Conservation (phyloP, 495 filamentous ascomycete species). For the Aspergillus steynii region DNA sequence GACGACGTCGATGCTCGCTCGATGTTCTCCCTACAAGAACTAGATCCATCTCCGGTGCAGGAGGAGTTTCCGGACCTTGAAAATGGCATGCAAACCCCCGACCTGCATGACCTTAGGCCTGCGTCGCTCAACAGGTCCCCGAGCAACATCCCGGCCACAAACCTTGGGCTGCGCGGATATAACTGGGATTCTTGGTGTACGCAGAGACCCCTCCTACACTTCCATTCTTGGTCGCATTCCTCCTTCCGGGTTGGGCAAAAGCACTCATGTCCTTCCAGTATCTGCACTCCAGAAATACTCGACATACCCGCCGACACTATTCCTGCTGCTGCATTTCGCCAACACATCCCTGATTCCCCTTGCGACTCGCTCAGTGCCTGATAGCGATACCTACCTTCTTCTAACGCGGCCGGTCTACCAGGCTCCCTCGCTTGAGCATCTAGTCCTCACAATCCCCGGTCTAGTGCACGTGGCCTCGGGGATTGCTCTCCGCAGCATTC, state of each 20-base stretch:
- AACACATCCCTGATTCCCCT: constrained; percentile 80
- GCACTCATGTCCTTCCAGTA: constrained; percentile 48
- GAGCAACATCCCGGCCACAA: constrained; percentile 10
- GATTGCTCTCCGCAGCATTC: constrained; percentile 70
- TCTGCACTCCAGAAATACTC: constrained; percentile 81
- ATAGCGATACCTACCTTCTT: constrained; percentile 58
- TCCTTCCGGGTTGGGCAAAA: constrained; percentile 7
- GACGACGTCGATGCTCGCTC: constrained; percentile 44
- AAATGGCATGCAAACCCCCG: constrained; percentile 58
- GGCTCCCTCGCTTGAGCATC: constrained; percentile 54
- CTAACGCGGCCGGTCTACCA: constrained; percentile 77
- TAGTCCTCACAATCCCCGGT: constrained; percentile 46
- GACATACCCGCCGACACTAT: constrained; percentile 80
- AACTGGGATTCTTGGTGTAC: constrained; percentile 64
- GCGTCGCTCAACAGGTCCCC: neutral
- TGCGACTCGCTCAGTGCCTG: constrained; percentile 51
- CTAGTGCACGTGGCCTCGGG: constrained; percentile 62
- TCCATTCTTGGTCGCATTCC: neutral
- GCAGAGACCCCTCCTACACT: constrained; percentile 13
- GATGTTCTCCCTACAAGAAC: constrained; percentile 66
- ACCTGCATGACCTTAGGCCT: constrained; percentile 26
- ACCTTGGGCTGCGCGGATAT: constrained; percentile 59
- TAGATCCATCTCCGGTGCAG: constrained; percentile 83
- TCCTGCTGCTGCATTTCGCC: constrained; percentile 73
- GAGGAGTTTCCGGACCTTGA: constrained; percentile 52